phyloP scores from a whole-genome alignment of 2,329 filamentous ascomycete species.

The Fusarium torreyae region DNA sequence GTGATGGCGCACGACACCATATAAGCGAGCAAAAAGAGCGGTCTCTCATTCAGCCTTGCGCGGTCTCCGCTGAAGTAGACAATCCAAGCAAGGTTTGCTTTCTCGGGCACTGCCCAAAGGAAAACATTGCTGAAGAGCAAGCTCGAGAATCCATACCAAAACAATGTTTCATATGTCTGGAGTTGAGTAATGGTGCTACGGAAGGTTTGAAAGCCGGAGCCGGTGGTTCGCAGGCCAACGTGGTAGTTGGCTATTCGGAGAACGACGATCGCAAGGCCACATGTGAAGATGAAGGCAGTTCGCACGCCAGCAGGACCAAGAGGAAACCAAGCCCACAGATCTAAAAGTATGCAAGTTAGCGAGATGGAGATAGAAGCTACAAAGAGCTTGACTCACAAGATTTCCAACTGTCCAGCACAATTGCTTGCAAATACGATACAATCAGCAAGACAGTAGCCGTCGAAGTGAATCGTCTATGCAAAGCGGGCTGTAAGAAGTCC shows the following conservation, averaged over 20 bases:
- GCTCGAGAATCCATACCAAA: slow-evolving; percentile 84
- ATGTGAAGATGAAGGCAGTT: slow-evolving; percentile 81
- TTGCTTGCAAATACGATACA: slow-evolving; percentile 80
- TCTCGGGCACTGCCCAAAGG: slow-evolving; percentile 76
- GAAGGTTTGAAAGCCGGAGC: slow-evolving; percentile 77
- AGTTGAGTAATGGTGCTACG: slow-evolving; percentile 69
- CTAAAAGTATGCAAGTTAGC: slow-evolving; percentile 60
- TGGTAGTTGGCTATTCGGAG: slow-evolving; percentile 89
- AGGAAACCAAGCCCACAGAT: slow-evolving; percentile 90
- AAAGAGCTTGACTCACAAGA: slow-evolving; percentile 70
- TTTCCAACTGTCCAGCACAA: slow-evolving; percentile 78
- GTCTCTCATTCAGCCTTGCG: slow-evolving; percentile 85
- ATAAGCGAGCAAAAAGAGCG: slow-evolving; percentile 83
- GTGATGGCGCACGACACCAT: slow-evolving; percentile 77
- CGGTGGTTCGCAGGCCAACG: slow-evolving; percentile 79
- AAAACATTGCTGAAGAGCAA: slow-evolving; percentile 86
- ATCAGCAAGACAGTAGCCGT: slow-evolving; percentile 79
- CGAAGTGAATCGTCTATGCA: slow-evolving; percentile 88
- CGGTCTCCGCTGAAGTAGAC: slow-evolving; percentile 80
- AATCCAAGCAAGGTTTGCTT: slow-evolving; percentile 79
- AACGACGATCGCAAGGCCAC: slow-evolving; percentile 83
- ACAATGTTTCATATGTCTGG: slow-evolving; percentile 77
- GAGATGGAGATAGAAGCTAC: background rate
- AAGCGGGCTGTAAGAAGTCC: slow-evolving; percentile 89
- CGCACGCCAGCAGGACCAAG: slow-evolving; percentile 82